Conservation (phyloP, 495 filamentous ascomycete species). For the Polyplosphaeria fusca region DNA sequence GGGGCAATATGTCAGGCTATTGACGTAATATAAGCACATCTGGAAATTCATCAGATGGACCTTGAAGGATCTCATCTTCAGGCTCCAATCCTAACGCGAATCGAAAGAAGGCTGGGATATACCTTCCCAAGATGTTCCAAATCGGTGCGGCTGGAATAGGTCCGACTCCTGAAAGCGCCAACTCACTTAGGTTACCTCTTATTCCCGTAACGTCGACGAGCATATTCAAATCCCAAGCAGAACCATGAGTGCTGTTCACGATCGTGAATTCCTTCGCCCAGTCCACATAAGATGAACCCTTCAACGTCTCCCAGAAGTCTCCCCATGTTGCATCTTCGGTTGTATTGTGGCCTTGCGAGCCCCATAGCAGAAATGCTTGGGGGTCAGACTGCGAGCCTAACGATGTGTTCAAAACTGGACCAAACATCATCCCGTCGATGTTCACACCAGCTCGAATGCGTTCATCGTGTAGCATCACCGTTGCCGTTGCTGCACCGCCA, state of each 20-base stretch:
- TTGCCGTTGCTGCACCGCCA: conserved; percentile 6
- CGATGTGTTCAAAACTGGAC: conserved; percentile 2
- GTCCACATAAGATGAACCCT: neutral
- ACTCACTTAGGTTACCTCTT: neutral
- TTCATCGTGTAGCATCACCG: conserved; percentile 2
- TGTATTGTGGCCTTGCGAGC: neutral
- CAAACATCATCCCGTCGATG: conserved; percentile 15
- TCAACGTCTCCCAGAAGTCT: conserved; percentile 1
- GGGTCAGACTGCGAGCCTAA: neutral
- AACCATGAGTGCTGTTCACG: conserved; percentile 1
- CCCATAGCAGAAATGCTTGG: conserved; percentile 2
- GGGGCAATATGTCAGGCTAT: too few relatives aligned
- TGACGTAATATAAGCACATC: neutral
- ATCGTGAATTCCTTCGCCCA: conserved; percentile 1
- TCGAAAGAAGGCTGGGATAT: conserved; percentile 7
- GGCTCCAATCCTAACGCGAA: neutral
- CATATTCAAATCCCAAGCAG: conserved; percentile 5
- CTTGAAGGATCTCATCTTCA: neutral
- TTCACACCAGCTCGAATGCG: conserved; percentile 1
- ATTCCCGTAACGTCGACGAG: conserved; percentile 2
- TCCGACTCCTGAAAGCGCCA: neutral
- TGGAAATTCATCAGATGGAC: neutral
- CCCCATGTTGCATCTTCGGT: neutral
- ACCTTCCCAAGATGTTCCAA: conserved; percentile 3
- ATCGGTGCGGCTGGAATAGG: neutral